Base-by-base conservation (phyloP, 768 basidiomycete genomes). In the Phylloporus sp. region DNA sequence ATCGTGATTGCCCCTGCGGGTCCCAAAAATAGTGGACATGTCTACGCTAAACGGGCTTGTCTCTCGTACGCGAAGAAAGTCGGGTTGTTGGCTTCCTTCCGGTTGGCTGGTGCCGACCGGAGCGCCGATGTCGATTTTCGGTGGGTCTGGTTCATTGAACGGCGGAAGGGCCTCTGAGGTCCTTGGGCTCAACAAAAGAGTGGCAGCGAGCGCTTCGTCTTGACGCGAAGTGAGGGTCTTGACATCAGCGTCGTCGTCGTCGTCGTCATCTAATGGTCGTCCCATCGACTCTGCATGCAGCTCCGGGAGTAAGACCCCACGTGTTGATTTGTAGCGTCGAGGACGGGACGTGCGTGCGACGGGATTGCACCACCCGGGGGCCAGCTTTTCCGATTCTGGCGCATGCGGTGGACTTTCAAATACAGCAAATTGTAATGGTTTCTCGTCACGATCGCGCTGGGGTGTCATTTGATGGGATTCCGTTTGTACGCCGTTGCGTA, bases 31-130 rank as follows among this genome's bases (percentile, higher is more conserved):
- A 50, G 60, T 46, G 26, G 59, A 53, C 37, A 77, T 70, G 24
- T 76, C 72, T 31, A 78, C 60, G 28, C 60, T 64, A 58, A 78
- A 78, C 4, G 78, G 76, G 59, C 74, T 77, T n/a, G 67, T 65
- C 41, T 62, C 56, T 20, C 68, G 68, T 28, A 75, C 66, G 42
- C 58, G 58, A 32, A 75, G 65, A 38, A 69, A 63, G 38, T 56
- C 46, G 24, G 52, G 44, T 52, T 42, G 26, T 39, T 45, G 44
- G 32, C 18, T 42, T 20, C 36, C 24, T 7, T 32, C 41, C 9
- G 55, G 38, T 29, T 32, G 43, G n/a, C 38, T 15, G 38, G 48
- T 10, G 20, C 29, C 22, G 40, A 54, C 40, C 10, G 41, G 57
- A 11, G 45, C 48, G 9, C 42, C 41, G 29, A 28, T 28, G n/a